A percentile compares a stretch with the other conserved stretches of the same genome.
Conservation (phyloP, 2,329 filamentous ascomycete species). For the Alternaria sp. region DNA sequence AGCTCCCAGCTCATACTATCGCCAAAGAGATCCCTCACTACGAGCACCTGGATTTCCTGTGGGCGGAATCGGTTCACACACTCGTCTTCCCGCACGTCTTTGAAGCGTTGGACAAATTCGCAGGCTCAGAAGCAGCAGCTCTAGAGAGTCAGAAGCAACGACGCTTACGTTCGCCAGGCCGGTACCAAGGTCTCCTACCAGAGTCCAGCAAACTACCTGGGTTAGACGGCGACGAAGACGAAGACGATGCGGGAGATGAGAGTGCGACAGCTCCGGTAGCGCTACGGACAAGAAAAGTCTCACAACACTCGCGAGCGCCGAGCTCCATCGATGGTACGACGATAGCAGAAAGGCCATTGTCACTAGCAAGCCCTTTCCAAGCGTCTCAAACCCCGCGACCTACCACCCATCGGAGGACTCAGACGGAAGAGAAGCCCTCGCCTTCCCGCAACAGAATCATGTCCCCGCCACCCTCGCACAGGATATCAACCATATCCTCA, state of each 20-base stretch:
- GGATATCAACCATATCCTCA: constrained; percentile 9
- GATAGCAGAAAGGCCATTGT: constrained; percentile 1
- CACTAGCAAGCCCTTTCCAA: constrained; percentile 8
- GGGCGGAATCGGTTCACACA: constrained; percentile 82
- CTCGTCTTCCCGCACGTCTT: constrained; percentile 93
- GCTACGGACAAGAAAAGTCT: constrained; percentile 28
- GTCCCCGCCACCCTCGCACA: constrained; percentile 27
- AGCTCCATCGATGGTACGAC: constrained; percentile 13
- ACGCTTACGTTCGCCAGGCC: constrained; percentile 35
- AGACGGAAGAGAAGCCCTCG: constrained; percentile 18
- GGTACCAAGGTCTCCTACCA: constrained; percentile 35
- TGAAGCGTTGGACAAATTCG: constrained; percentile 77
- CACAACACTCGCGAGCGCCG: constrained; percentile 22
- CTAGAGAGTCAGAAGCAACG: constrained; percentile 25
- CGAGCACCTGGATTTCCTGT: constrained; percentile 95
- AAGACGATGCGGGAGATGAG: constrained; percentile 36
- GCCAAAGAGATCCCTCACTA: constrained; percentile 90
- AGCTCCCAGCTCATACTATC: constrained; percentile 82
- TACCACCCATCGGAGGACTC: constrained; percentile 4
- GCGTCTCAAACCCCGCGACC: constrained; percentile 11
- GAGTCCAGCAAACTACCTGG: constrained; percentile 26
- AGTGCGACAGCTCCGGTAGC: constrained; percentile 29
- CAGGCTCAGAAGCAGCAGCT: constrained; percentile 20
- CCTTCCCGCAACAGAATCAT: constrained; percentile 26
- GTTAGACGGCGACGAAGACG: constrained; percentile 25